Evolutionary conservation across 495 filamentous ascomycete genomes (phyloP).

Genomic region (Penicillium canariense): DNA sequence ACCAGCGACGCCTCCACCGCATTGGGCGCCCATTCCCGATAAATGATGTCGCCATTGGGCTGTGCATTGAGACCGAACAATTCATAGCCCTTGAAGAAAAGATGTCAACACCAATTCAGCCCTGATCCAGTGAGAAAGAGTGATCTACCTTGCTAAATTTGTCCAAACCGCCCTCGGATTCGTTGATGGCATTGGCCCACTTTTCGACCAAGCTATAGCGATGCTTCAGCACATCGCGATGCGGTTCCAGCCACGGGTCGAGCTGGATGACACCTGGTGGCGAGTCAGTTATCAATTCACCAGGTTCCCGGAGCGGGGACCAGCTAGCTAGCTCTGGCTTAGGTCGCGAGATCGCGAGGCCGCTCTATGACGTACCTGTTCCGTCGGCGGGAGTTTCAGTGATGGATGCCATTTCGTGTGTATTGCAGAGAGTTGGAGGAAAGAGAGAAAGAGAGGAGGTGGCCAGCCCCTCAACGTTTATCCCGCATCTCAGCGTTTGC

Average conservation of each 20-base stretch:
- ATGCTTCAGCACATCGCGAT: constrained; percentile 70
- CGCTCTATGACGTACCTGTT: constrained; percentile 15
- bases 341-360: background rate
- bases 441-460: background rate
- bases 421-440: background rate
- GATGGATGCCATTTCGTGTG: constrained; percentile 8
- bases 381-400: constrained; percentile 15
- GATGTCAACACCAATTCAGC: too few species aligned
- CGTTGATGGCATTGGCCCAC: constrained; percentile 82
- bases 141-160: constrained; percentile 78
- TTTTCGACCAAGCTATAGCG: constrained; percentile 78
- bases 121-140: too few species aligned
- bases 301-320: background rate
- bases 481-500: background rate
- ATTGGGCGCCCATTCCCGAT: constrained; percentile 96
- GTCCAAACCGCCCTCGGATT: constrained; percentile 83
- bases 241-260: constrained; percentile 88
- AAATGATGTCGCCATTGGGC: constrained; percentile 78
- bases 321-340: background rate
- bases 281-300: background rate
- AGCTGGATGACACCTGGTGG: constrained; percentile 74
- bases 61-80: constrained; percentile 77
- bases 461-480: constrained; percentile 8
- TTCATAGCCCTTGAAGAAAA: constrained; percentile 62
- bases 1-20: constrained; percentile 81